Evolutionary conservation across 169 alveolate genomes (phyloP), one percentile per base, ranked within the genome.

Genomic region (Eimeria sp.): DNA sequence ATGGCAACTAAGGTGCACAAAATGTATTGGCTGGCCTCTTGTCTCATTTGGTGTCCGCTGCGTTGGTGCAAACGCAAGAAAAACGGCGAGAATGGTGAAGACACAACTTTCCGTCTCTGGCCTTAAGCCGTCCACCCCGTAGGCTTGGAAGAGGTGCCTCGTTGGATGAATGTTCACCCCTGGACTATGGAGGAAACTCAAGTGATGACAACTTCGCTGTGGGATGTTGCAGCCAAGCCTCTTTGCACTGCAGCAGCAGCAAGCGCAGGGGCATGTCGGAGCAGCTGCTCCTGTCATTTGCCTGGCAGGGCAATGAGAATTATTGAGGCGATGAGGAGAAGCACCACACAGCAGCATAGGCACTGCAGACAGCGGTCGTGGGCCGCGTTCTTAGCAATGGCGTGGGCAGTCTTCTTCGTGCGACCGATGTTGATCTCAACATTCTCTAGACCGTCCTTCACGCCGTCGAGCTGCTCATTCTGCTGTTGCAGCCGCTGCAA

Each of bases 341-440:
- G 76, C 25, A 62, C 37, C 33, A 95, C 85, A 89, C 85, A 76
- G 68, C 93, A 85, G 66, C 97, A 95, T 56, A 95, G 89, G 33
- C 94, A 71, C 93, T 95, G 97, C 64, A 66, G 66, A 66, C 93
- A 95, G 46, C 95, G 83, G 76, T 95, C 97, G 37, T 90, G 62
- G 18, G 95, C 97, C 1, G 97, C 97, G 95, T 88, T 76, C 64
- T 66, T 74, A 30, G 95, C 95, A 82, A 95, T 74, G 33, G 87
- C 58, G 60, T 56, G 76, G n/a, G 94, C 93, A 10, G 97, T 95
- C 54, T 76, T 88, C 78, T 68, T 76, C 9, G 97, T 94, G 25
- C 93, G 87, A 0, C 33, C 80, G 20, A 78, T 30, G 80, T 88
- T 95, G 88, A 72, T 37, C 64, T 95, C 89, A 9, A 77, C 85